Conservation (phyloP, 2,329 filamentous ascomycete genomes). For the Penicillium sp. region DNA sequence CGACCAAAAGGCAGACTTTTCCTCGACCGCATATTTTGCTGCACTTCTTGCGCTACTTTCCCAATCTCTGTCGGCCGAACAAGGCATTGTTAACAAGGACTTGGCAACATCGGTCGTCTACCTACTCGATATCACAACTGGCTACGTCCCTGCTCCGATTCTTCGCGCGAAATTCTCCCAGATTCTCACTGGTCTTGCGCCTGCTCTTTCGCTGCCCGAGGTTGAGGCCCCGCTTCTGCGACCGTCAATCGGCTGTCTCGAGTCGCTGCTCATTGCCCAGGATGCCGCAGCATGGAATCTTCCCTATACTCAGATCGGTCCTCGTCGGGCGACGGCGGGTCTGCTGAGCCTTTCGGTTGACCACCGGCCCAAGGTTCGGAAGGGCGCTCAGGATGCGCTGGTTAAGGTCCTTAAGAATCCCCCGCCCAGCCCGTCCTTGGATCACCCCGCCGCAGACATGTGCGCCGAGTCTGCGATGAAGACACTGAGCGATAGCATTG, state of each 20-base stretch:
- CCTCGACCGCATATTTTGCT: slow-evolving; percentile 89
- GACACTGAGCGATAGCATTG: slow-evolving; percentile 67
- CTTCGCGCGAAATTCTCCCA: slow-evolving; percentile 92
- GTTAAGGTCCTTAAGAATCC: slow-evolving; percentile 76
- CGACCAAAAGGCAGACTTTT: slow-evolving; percentile 77
- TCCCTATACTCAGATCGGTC: slow-evolving; percentile 74
- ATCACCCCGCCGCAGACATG: slow-evolving; percentile 93
- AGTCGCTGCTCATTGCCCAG: slow-evolving; percentile 85
- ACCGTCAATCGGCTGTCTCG: slow-evolving; percentile 86
- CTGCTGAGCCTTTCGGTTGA: slow-evolving; percentile 81
- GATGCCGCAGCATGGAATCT: slow-evolving; percentile 85
- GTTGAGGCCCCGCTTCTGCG: slow-evolving; percentile 82
- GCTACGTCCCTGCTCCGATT: slow-evolving; percentile 75
- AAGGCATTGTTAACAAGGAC: slow-evolving; percentile 71
- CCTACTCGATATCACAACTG: slow-evolving; percentile 86
- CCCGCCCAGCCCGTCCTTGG: slow-evolving; percentile 83
- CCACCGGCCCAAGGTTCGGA: slow-evolving; percentile 85
- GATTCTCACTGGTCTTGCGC: slow-evolving; percentile 81
- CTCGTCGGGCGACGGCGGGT: slow-evolving; percentile 79
- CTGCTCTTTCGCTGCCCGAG: slow-evolving; percentile 71
- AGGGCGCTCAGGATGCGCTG: slow-evolving; percentile 85
- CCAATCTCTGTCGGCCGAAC: slow-evolving; percentile 62
- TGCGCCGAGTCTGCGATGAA: slow-evolving; percentile 86
- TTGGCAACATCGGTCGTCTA: slow-evolving; percentile 85
- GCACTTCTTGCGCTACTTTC: slow-evolving; percentile 84